Evolutionary conservation across 2,329 filamentous ascomycete genomes (phyloP), one percentile per base, ranked within the genome.

Genomic region (Neocucurbitaria cava): DNA sequence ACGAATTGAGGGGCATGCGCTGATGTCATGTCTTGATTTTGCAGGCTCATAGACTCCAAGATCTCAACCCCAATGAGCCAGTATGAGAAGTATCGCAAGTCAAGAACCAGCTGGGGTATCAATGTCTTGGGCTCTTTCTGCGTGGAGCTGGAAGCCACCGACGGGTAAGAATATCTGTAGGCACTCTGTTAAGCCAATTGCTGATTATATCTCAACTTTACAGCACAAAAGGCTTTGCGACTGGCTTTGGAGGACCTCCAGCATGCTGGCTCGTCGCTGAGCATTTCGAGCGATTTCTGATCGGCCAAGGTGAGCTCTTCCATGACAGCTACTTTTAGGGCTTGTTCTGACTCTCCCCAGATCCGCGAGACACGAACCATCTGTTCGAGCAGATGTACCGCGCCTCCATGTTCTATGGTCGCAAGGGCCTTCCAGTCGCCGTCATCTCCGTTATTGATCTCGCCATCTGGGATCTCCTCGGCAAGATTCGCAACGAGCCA

Each of bases 311-410:
- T 85, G 69, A 59, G 76, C 52, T 11, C n/a, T 31, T 26, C 10
- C n/a, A 18, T 6, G 4, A 39, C 17, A 28, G 18, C 24, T 18
- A 18, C 20, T 20, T 17, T n/a, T 36, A 36, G 1, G 7, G 10
- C 6, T 18, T 3, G 7, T n/a, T 17, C 39, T 31, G 38, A 43
- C 30, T 46, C 13, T 3, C 2, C n/a, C 8, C 53, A 86, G 93
- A 97, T 75, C 92, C 92, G 10, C 85, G 93, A 66, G 92, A 97
- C 72, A 96, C 91, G 48, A 96, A 96, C 77, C 85, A 93, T 59
- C 82, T 97, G 26, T 97, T 96, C 73, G 93, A 97, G 81, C 92
- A 96, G 76, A 96, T 97, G 93, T 97, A 96, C 81, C 88, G 92
- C 56, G 90, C 85, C 1, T 96, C 92, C 64, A 96, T 96, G 91